Conservation (phyloP, 2,329 filamentous ascomycete species). For the Cadophora sp. region DNA sequence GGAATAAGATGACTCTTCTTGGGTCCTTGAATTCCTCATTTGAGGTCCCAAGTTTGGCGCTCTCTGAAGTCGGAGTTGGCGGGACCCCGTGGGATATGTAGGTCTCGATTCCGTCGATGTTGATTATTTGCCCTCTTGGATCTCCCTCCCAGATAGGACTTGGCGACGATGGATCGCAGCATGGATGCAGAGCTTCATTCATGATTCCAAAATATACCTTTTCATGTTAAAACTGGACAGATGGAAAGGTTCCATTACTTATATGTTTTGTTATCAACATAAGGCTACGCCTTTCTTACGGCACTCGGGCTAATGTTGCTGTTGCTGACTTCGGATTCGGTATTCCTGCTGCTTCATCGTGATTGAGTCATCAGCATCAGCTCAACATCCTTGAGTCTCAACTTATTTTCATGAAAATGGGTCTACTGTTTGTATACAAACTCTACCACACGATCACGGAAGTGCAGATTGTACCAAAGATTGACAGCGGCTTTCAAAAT, state of each 20-base stretch:
- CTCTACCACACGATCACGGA: no score
- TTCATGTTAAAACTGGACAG: no score
- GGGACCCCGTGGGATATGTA: constrained; percentile 16
- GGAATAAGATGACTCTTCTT: constrained; percentile 19
- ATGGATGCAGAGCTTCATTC: constrained; percentile 19
- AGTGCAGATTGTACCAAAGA: not conserved
- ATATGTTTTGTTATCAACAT: not conserved
- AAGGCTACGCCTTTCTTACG: constrained; percentile 18
- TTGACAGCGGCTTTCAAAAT: not conserved
- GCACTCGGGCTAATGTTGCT: constrained; percentile 13
- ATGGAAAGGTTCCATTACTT: not conserved
- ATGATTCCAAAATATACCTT: not conserved
- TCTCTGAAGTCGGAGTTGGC: not conserved
- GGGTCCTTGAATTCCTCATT: not conserved
- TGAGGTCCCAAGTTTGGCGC: not conserved
- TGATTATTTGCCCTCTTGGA: constrained; percentile 20
- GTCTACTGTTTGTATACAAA: no score
- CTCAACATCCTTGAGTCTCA: no score
- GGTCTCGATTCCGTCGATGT: constrained; percentile 23
- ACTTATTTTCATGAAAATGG: no score
- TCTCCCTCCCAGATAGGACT: constrained; percentile 27
- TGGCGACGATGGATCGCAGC: constrained; percentile 26
- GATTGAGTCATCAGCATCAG: not conserved
- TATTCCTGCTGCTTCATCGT: not conserved
- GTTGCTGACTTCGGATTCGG: constrained; percentile 6